Percentiles rank a stretch among this genome's conserved stretches.
These are phyloP conservation scores for Aspergillus versicolor DNA, from an alignment of 2,329 filamentous ascomycete species.

Conservation along the genomic window DNA sequence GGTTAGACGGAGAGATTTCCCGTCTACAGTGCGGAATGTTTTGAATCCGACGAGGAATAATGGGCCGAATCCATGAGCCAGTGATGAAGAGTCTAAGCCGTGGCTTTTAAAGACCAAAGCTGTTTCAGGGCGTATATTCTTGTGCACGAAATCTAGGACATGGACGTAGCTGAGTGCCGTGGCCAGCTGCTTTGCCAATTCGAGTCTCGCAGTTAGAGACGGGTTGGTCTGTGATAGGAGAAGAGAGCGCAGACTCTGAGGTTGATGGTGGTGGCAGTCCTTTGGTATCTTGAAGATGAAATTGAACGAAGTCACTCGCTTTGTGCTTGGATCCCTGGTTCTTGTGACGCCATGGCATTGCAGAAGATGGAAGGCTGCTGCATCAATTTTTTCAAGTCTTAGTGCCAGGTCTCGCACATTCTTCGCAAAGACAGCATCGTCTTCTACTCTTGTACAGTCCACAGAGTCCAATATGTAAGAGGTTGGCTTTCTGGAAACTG, in stretches of 20 bases:
- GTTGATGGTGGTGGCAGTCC: neutral
- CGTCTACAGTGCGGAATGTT: slow-evolving; percentile 37
- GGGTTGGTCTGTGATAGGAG: neutral
- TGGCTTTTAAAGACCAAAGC: slow-evolving; percentile 11
- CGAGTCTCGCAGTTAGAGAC: slow-evolving; percentile 9
- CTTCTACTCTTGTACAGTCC: no score
- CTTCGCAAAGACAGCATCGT: no score
- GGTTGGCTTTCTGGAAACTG: no score
- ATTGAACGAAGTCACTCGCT: neutral
- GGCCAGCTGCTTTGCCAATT: slow-evolving; percentile 29
- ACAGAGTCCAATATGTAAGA: no score
- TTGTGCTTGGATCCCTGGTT: no score
- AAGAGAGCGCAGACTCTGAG: neutral
- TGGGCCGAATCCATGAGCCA: neutral
- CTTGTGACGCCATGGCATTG: no score
- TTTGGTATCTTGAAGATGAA: slow-evolving; percentile 2
- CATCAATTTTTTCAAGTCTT: no score
- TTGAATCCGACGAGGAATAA: slow-evolving; percentile 49
- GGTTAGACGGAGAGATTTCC: slow-evolving; percentile 22
- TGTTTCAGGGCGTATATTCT: slow-evolving; percentile 46
- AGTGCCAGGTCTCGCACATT: no score
- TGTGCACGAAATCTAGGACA: slow-evolving; percentile 46
- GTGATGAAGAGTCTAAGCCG: neutral
- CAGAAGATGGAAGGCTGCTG: no score
- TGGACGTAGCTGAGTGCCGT: slow-evolving; percentile 39